Base-by-base conservation (phyloP, 2,329 filamentous ascomycete species). In the Claviceps cyperi region DNA sequence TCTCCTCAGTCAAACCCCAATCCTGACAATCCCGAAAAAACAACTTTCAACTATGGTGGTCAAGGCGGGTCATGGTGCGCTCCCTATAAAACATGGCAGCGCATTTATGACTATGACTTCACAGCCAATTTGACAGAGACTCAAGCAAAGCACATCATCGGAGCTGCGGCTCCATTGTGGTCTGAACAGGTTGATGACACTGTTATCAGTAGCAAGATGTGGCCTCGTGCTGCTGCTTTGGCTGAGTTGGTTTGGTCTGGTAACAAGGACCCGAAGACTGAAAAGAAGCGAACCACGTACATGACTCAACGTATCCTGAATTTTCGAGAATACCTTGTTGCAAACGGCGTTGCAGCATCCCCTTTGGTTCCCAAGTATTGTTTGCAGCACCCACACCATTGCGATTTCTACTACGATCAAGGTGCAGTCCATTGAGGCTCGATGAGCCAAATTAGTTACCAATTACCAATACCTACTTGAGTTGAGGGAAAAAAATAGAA, bases 81-180 rank as follows among this genome's bases (percentile, higher is more conserved):
- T 0, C 75, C 75, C 0, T 78, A 77, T 67, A 78, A 78, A 60
- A 76, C 73, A 19, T 78, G 74, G 74, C 75, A 78, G 59, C 74
- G 75, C 46, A 77, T 78, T 62, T 78, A 78, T 62, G 67, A 76
- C 66, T 78, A 71, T 59, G 75, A 78, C 62, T 77, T 78, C 58
- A 73, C 73, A 0, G 53, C 60, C 44, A 71, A 70, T 54, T 67
- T 78, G 7, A 73, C 72, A 1, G 62, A 62, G 0, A 54, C 59
- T 0, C 67, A 78, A 55, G 68, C 69, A 38, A 62, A 66, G 46
- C 75, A 74, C 50, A 58, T 78, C 19, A 65, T 76, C 19, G 75
- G 75, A n/a, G 72, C 69, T 28, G 67, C 71, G 38, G 68, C 74
- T 0, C 72, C 74, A 0, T 65, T 78, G 3, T 78, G 72, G 70